Percentiles rank a stretch among this genome's conserved stretches.
These are phyloP conservation scores for Proliferodiscus dingleyae DNA, from an alignment of 2,329 filamentous ascomycete species.

Conservation along the genomic window DNA sequence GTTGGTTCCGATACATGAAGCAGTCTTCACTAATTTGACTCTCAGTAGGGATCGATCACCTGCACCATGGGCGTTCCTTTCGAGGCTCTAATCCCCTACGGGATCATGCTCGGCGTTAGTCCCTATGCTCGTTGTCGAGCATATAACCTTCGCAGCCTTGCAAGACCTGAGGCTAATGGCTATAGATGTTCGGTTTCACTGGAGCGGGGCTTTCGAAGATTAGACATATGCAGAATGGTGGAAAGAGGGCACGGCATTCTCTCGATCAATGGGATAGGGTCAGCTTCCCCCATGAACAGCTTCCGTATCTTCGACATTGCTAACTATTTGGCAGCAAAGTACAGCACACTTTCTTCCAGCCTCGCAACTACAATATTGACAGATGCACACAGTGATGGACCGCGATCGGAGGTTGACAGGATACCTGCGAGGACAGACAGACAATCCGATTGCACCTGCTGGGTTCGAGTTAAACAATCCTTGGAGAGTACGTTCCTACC, in stretches of 20 bases:
- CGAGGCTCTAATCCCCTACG: slow-evolving; percentile 38
- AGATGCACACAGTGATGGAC: slow-evolving; percentile 36
- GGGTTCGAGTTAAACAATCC: slow-evolving; percentile 39
- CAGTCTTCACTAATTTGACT: slow-evolving; percentile 8
- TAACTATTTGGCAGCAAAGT: slow-evolving; percentile 34
- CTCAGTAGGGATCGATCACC: slow-evolving; percentile 19
- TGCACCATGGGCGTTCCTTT: slow-evolving; percentile 38
- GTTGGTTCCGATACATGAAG: background rate
- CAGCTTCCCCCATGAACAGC: slow-evolving; percentile 15
- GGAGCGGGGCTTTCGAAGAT: slow-evolving; percentile 36
- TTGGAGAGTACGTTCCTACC: slow-evolving; percentile 35
- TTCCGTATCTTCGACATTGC: no score
- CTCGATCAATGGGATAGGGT: slow-evolving; percentile 39
- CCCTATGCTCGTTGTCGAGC: background rate
- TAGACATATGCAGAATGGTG: slow-evolving; percentile 35
- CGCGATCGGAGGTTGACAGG: slow-evolving; percentile 38
- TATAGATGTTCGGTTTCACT: slow-evolving; percentile 37
- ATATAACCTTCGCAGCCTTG: background rate
- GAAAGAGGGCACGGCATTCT: slow-evolving; percentile 36
- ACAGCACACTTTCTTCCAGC: slow-evolving; percentile 2
- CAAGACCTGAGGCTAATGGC: slow-evolving; percentile 15
- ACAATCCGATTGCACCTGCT: slow-evolving; percentile 32
- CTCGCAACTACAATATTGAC: slow-evolving; percentile 13
- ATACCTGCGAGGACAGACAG: slow-evolving; percentile 35
- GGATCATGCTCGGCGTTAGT: slow-evolving; percentile 36